Conservation (phyloP, 225 moss, liverwort and hornwort genomes). For the Polytrichum formosum region DNA sequence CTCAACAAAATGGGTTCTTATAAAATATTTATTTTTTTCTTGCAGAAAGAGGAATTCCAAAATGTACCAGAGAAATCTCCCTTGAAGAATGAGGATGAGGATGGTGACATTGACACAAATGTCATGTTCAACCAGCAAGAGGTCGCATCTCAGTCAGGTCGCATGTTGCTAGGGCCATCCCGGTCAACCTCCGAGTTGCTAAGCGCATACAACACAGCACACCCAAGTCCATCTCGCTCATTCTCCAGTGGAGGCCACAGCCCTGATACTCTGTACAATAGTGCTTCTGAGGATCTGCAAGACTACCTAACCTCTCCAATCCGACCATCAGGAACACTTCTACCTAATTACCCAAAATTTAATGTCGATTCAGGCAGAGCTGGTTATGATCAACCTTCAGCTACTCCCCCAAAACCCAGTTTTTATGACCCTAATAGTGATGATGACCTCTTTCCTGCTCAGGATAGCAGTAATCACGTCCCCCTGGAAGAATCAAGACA, state of each 20-base stretch:
- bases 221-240: slow-evolving; percentile 48
- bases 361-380: slow-evolving; percentile 23
- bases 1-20: not conserved
- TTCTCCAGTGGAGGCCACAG: slow-evolving; percentile 55
- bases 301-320: slow-evolving; percentile 35
- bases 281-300: slow-evolving; percentile 48
- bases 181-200: slow-evolving; percentile 22
- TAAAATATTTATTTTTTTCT: not conserved
- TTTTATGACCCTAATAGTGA: slow-evolving; percentile 33
- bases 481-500: slow-evolving; percentile 15
- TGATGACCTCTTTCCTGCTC: slow-evolving; percentile 25
- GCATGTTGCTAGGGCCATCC: slow-evolving; percentile 21
- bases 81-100: slow-evolving; percentile 18
- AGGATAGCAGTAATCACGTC: slow-evolving; percentile 6
- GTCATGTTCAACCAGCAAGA: slow-evolving; percentile 47
- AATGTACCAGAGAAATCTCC: slow-evolving; percentile 5
- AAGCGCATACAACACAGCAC: slow-evolving; percentile 52
- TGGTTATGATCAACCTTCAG: not conserved
- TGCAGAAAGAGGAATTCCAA: slow-evolving; percentile 23
- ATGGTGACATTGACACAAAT: slow-evolving; percentile 46
- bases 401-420: slow-evolving; percentile 1
- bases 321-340: slow-evolving; percentile 20
- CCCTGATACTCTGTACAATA: slow-evolving; percentile 45
- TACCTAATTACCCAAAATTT: slow-evolving; percentile 29
- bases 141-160: slow-evolving; percentile 34